Evolutionary conservation across 805 yeast species (phyloP).

Genomic region (Candida sphagnicola): DNA sequence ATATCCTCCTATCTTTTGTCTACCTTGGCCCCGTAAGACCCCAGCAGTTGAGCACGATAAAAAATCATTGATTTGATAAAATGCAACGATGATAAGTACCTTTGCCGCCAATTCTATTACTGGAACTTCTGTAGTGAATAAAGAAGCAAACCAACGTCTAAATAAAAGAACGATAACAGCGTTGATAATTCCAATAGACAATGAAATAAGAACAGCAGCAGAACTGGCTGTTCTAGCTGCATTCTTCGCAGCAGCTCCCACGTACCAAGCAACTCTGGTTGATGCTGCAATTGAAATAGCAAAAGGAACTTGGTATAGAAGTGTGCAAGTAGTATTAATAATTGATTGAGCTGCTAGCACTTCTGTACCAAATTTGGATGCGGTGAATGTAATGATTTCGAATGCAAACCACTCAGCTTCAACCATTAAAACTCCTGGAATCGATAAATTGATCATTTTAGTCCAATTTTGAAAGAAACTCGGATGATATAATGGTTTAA

Average conservation of each 20-base stretch:
- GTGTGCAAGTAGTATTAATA: conserved; percentile 61
- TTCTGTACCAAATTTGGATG: conserved; percentile 63
- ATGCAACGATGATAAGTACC: conserved; percentile 43
- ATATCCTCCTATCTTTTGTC: conserved; percentile 54
- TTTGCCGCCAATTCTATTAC: conserved; percentile 35
- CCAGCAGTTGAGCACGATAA: conserved; percentile 50
- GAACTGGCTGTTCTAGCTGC: conserved; percentile 33
- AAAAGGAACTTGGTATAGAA: conserved; percentile 71
- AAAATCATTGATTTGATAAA: conserved; percentile 52
- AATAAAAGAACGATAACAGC: conserved; percentile 34
- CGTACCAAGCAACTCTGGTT: conserved; percentile 71
- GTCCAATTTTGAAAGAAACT: conserved; percentile 52
- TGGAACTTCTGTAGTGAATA: conserved; percentile 37
- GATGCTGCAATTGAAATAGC: conserved; percentile 73
- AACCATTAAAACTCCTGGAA: conserved; percentile 76
- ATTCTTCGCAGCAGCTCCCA: conserved; percentile 57
- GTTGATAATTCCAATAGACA: conserved; percentile 32
- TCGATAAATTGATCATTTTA: conserved; percentile 57
- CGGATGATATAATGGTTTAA: conserved; percentile 18
- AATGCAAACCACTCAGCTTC: conserved; percentile 78
- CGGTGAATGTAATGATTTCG: conserved; percentile 66
- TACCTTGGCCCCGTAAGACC: conserved; percentile 54
- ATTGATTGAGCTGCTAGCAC: conserved; percentile 73
- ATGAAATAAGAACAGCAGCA: conserved; percentile 32
- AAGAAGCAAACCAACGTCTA: conserved; percentile 33